Evolutionary conservation across 2,329 filamentous ascomycete genomes (phyloP).

Genomic region (Penicillium sp.): DNA sequence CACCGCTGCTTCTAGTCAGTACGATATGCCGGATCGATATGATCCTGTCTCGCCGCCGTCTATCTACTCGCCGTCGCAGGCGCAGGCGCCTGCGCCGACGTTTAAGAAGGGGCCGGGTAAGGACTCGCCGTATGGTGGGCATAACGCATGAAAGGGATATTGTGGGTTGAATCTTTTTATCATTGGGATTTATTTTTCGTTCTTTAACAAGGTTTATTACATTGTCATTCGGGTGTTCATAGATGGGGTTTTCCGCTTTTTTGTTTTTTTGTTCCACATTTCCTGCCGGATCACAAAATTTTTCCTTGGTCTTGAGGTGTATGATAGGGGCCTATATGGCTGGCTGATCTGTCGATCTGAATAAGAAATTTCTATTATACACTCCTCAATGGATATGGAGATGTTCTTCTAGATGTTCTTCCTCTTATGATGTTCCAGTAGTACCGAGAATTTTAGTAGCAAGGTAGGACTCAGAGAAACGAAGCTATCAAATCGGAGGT

Average conservation of each 20-base stretch:
- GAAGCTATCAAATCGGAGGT: too few species aligned
- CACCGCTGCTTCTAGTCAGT: conserved; percentile 18
- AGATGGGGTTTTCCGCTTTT: not conserved
- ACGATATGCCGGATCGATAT: conserved; percentile 50
- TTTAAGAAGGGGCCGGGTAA: not conserved
- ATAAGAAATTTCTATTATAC: not conserved
- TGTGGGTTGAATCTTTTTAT: not conserved
- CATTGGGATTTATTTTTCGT: not conserved
- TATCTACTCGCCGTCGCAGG: conserved; percentile 58
- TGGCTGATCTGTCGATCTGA: not conserved
- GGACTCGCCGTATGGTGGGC: conserved; percentile 2
- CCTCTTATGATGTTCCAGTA: too few species aligned
- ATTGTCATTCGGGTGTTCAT: not conserved
- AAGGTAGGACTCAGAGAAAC: too few species aligned
- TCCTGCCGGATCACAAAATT: not conserved
- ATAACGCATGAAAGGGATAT: not conserved
- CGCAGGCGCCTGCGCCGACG: conserved; percentile 1
- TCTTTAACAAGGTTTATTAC: not conserved
- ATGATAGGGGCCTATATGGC: not conserved
- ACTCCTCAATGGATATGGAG: too few species aligned
- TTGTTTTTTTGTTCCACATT: not conserved
- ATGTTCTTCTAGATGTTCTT: too few species aligned
- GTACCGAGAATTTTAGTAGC: too few species aligned
- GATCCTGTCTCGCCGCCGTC: conserved; percentile 73
- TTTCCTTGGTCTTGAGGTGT: not conserved